Evolutionary conservation across 1,284 basidiomycete species (phyloP).

Genomic region (Pascua sp.): DNA sequence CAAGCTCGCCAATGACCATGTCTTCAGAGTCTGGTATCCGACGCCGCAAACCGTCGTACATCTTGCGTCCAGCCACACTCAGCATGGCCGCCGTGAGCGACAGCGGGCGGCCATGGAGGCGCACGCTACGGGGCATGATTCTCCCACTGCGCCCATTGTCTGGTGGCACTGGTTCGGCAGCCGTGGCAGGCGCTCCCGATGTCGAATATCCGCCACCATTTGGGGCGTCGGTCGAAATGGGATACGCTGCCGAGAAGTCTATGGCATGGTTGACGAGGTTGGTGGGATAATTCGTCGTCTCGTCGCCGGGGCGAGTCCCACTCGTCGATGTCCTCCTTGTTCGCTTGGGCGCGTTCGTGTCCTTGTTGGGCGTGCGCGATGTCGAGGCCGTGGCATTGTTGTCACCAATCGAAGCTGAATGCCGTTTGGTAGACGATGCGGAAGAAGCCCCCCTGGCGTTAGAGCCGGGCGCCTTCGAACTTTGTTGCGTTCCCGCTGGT

Average conservation of each 20-base stretch:
- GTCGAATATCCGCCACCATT: neutral
- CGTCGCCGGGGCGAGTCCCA: neutral
- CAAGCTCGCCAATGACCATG: conserved; percentile 27
- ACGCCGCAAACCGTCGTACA: conserved; percentile 10
- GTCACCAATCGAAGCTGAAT: neutral
- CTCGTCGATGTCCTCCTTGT: neutral
- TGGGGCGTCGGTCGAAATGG: neutral
- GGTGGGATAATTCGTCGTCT: neutral
- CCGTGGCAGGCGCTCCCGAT: neutral
- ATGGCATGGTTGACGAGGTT: conserved; percentile 30
- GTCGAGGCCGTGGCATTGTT: too few relatives aligned
- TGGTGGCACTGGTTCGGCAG: neutral
- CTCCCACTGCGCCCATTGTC: neutral
- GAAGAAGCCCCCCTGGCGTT: neutral
- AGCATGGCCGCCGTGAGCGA: conserved; percentile 40
- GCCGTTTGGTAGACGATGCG: neutral
- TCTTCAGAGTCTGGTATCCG: conserved; percentile 22
- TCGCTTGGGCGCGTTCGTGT: neutral
- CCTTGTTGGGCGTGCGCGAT: too few relatives aligned
- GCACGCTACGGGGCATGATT: conserved; percentile 21
- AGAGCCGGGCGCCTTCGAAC: neutral
- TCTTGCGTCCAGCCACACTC: conserved; percentile 31
- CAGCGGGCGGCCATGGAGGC: conserved; percentile 36
- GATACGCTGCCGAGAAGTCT: conserved; percentile 18
- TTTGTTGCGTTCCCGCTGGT: neutral